Evolutionary conservation across 179 eudicot genomes (phyloP).

Genomic region (Drosera spatulata): DNA sequence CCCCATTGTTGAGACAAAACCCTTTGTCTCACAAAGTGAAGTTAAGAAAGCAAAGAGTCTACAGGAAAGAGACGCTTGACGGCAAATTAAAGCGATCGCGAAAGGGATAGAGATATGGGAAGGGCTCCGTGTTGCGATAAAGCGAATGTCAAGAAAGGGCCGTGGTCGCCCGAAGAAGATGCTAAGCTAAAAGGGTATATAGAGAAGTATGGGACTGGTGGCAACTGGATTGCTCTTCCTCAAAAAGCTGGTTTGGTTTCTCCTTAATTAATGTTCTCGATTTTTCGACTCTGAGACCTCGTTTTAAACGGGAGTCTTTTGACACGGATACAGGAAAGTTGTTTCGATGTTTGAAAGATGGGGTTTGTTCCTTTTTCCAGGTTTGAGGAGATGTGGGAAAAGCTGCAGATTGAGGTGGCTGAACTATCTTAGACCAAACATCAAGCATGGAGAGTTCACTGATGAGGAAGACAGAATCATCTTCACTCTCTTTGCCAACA

Average conservation of each 20-base stretch:
- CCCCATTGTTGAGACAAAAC: background rate
- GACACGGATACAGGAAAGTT: too few species aligned
- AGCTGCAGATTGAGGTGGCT: slow-evolving; percentile 29
- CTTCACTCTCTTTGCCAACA: slow-evolving; percentile 18
- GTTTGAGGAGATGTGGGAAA: slow-evolving; percentile 27
- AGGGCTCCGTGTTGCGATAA: slow-evolving; percentile 61
- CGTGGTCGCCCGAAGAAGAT: too few species aligned
- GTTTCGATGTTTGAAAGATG: background rate
- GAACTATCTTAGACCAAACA: slow-evolving; percentile 23
- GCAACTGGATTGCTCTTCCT: slow-evolving; percentile 22
- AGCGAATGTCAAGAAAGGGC: slow-evolving; percentile 27
- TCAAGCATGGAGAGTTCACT: slow-evolving; percentile 24
- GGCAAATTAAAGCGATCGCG: too few species aligned
- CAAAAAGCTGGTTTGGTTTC: slow-evolving; percentile 34
- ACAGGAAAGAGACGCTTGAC: background rate
- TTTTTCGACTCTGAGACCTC: background rate
- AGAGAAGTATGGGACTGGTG: too few species aligned
- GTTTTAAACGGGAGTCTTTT: background rate
- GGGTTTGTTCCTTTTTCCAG: slow-evolving; percentile 2
- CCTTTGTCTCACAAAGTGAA: background rate
- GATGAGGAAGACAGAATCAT: slow-evolving; percentile 24
- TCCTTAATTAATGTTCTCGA: background rate
- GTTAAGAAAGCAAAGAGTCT: background rate
- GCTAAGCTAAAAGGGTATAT: too few species aligned
- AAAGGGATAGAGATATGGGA: slow-evolving; percentile 21